Evolutionary conservation across 768 basidiomycete species (phyloP).

Genomic region (Fistulinella prunicolor): DNA sequence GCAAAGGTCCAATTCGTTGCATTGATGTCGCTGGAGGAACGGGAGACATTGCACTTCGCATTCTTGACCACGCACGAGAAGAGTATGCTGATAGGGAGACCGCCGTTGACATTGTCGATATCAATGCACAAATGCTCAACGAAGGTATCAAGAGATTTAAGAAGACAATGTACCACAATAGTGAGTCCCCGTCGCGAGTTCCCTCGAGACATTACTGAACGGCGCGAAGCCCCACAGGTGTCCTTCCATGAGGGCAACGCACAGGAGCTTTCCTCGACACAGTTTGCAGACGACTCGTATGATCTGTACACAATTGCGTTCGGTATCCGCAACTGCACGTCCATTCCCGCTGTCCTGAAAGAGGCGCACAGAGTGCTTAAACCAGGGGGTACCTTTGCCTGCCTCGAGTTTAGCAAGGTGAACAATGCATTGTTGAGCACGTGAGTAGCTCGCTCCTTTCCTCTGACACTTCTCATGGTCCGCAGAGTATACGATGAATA

Average conservation of each 20-base stretch:
- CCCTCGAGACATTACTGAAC: constrained; percentile 2
- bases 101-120: constrained; percentile 85
- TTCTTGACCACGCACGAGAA: constrained; percentile 87
- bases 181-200: constrained; percentile 44
- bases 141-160: constrained; percentile 90
- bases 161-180: constrained; percentile 97
- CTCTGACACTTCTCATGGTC: constrained; percentile 4
- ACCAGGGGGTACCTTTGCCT: constrained; percentile 93
- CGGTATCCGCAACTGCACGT: constrained; percentile 96
- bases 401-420: constrained; percentile 94
- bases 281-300: constrained; percentile 79
- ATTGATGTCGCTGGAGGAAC: constrained; percentile 98
- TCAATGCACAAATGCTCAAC: constrained; percentile 93
- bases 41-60: constrained; percentile 93
- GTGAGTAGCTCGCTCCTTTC: constrained; percentile 47
- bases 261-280: constrained; percentile 62
- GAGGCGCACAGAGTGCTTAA: constrained; percentile 94
- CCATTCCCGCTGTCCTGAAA: constrained; percentile 78
- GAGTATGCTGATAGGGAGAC: constrained; percentile 89
- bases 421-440: constrained; percentile 80
- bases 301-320: constrained; percentile 99
- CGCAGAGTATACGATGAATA: constrained; percentile 88
- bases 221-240: constrained; percentile 76
- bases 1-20: constrained; percentile 70
- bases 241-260: constrained; percentile 93